These are phyloP conservation scores for Houttuynia cordata DNA, from an alignment of 164 flowering plant genomes.

Conservation along the genomic window DNA sequence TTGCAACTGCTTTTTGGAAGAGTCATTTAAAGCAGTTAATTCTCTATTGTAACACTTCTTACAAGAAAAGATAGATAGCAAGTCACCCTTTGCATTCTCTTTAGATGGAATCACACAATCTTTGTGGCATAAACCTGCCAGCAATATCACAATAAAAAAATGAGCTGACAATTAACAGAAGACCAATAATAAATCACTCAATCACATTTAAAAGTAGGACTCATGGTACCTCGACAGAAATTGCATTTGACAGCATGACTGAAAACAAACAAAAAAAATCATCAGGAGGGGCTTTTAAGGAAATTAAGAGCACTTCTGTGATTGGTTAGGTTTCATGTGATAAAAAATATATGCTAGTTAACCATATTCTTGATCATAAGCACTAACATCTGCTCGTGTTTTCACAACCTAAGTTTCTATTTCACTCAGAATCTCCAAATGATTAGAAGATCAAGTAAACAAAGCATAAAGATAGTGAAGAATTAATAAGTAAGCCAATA, in stretches of 20 bases:
- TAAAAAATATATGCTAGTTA: no score
- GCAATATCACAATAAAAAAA: not conserved
- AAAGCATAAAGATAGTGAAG: not conserved
- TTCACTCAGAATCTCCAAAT: no score
- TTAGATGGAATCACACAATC: slow-evolving; percentile 43
- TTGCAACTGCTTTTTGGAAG: not conserved
- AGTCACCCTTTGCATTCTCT: slow-evolving; percentile 18
- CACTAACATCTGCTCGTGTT: no score
- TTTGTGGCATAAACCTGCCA: slow-evolving; percentile 70
- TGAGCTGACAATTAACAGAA: not conserved
- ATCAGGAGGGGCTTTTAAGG: slow-evolving; percentile 4
- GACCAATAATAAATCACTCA: not conserved
- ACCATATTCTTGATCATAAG: no score
- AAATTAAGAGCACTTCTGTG: no score
- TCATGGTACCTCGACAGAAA: slow-evolving; percentile 63
- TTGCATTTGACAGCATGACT: slow-evolving; percentile 68
- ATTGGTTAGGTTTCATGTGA: no score
- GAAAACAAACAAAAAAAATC: slow-evolving; percentile 16
- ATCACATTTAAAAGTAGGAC: not conserved
- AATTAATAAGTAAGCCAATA: not conserved
- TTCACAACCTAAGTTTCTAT: no score
- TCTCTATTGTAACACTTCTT: slow-evolving; percentile 33
- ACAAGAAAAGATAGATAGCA: slow-evolving; percentile 37
- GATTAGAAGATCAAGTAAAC: not conserved
- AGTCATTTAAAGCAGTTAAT: slow-evolving; percentile 4